Evolutionary conservation across 2,329 filamentous ascomycete genomes (phyloP).

Genomic region (Podosphaera fusca): DNA sequence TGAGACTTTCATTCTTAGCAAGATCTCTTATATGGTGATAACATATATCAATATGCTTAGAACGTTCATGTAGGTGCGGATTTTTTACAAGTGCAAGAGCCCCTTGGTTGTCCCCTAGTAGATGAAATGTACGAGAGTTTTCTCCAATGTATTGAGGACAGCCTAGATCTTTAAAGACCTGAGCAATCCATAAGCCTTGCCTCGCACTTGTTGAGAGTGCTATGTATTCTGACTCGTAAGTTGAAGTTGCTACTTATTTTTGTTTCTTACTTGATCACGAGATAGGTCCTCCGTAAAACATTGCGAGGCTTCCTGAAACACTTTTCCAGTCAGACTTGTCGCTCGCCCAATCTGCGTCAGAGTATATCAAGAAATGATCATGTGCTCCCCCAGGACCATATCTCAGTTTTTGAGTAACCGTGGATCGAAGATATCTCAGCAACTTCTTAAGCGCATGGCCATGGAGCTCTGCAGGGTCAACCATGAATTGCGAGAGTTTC

Average conservation of each 20-base stretch:
- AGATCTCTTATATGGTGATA: too few relatives aligned
- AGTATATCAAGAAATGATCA: neutral
- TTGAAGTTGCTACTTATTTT: neutral
- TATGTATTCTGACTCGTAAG: neutral
- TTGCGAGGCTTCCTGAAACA: neutral
- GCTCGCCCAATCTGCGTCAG: neutral
- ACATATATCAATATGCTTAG: constrained; percentile 12
- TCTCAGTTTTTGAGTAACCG: neutral
- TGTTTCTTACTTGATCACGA: neutral
- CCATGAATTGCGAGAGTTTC: neutral
- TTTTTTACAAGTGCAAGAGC: neutral
- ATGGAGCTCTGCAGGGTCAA: neutral
- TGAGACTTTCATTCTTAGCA: too few relatives aligned
- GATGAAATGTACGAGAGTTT: constrained; percentile 1
- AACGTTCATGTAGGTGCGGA: constrained; percentile 4
- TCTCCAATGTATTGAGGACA: neutral
- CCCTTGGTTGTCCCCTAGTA: constrained; percentile 1
- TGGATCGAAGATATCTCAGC: neutral
- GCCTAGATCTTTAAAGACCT: neutral
- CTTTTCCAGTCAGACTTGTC: neutral
- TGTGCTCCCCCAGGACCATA: neutral
- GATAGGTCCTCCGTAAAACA: neutral
- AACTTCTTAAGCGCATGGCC: neutral
- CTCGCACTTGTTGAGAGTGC: neutral
- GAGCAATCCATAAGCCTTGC: neutral